Evolutionary conservation across 2,329 filamentous ascomycete genomes (phyloP).

Genomic region (Parafenestella ontariensis): DNA sequence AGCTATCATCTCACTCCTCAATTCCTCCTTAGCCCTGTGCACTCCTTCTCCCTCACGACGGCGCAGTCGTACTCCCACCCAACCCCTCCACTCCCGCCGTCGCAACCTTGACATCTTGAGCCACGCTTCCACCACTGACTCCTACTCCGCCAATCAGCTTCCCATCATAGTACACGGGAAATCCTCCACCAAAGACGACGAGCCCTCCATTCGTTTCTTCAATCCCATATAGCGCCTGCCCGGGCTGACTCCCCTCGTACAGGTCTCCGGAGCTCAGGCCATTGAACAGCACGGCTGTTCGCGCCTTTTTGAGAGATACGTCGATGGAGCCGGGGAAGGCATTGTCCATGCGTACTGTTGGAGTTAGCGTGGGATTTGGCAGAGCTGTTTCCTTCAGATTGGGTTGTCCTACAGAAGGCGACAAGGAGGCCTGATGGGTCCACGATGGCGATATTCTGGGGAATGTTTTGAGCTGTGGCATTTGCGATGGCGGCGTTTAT

Average conservation of each 20-base stretch:
- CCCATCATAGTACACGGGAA: constrained; percentile 35
- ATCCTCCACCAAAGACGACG: constrained; percentile 37
- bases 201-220: constrained; percentile 38
- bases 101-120: constrained; percentile 35
- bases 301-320: constrained; percentile 37
- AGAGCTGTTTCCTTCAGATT: too few relatives aligned
- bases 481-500: constrained; percentile 28
- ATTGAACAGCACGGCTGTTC: constrained; percentile 37
- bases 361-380: too few relatives aligned
- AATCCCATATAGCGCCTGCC: constrained; percentile 27
- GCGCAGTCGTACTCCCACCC: constrained; percentile 19
- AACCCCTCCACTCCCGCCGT: constrained; percentile 22
- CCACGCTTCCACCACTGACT: constrained; percentile 37
- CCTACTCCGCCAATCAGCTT: constrained; percentile 38
- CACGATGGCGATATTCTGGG: constrained; percentile 39
- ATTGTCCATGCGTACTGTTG: constrained; percentile 41
- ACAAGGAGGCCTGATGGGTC: constrained; percentile 37
- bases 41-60: not conserved
- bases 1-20: not conserved
- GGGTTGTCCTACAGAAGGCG: too few relatives aligned
- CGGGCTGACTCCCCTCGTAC: constrained; percentile 23
- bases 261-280: constrained; percentile 24
- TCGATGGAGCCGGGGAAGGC: constrained; percentile 37
- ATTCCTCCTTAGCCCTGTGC: not conserved
- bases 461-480: constrained; percentile 29